Base-by-base conservation (phyloP, 2,329 filamentous ascomycete genomes). In the Pestalotiopsis sp. region DNA sequence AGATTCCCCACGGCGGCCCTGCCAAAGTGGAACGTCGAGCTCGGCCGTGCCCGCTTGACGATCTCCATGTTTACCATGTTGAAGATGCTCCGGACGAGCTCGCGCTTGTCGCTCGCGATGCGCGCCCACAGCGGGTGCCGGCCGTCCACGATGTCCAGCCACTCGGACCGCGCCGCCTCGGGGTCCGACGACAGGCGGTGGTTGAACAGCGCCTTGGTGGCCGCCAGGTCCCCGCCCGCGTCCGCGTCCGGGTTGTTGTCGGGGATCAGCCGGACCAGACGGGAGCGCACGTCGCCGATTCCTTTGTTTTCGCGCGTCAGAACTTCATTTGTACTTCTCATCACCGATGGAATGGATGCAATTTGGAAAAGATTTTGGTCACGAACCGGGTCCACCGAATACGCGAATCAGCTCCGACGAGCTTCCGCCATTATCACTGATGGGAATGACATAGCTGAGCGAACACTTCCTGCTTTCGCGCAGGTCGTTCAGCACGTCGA, bases 401-500 rank as follows among this genome's bases (percentile, higher is more conserved):
- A 98, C 94, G 45, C 96, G 89, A 73, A 98, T 97, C 75, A 98
- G 84, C 83, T 98, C 95, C 59, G 94, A 97, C 2, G 94, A 97
- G 74, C 93, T 97, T 52, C 95, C 95, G 63, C 95, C 95, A 81
- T 98, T 98, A 82, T 98, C 95, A 72, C 93, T 96, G 78, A 98
- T 97, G 45, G 95, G 95, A 66, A 98, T 97, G 69, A 98, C 90
- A 79, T 97, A 97, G 81, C 89, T 94, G 57, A 97, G 82, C 2
- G 87, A 84, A 76, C 91, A 92, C 56, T 86, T 81, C 71, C 92
- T 92, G 74, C 86, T 90, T 71, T 90, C 81, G 13, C 88, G 85
- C 41, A 93, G 84, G 20, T 83, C 82, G 74, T 88, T 91, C 81
- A 98, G 98, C 12, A 97, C 93, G 78, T 98, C 95, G 56, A 98